Conservation (phyloP, 1,284 basidiomycete genomes). For the Athelia sp. region DNA sequence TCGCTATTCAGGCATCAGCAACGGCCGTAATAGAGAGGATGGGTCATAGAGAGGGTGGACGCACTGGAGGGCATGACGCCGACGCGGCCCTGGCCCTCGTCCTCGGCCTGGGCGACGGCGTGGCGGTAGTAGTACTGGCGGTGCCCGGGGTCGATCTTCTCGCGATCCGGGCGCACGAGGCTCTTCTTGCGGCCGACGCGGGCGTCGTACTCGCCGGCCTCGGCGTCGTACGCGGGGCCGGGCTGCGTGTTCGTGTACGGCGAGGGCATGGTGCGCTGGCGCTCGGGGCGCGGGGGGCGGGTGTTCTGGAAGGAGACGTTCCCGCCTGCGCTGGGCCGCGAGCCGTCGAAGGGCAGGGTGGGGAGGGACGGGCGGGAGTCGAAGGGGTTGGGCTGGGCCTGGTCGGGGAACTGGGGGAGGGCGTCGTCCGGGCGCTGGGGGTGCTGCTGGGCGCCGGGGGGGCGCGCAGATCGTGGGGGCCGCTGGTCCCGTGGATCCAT, state of each 20-base stretch:
- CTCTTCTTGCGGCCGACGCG: constrained; percentile 82
- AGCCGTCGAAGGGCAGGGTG: constrained; percentile 20
- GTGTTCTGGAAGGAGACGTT: constrained; percentile 64
- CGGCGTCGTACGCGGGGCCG: constrained; percentile 40
- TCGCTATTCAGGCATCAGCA: constrained; percentile 62
- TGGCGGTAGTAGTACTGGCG: constrained; percentile 94
- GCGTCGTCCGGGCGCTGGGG: constrained; percentile 10
- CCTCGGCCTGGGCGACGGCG: constrained; percentile 80
- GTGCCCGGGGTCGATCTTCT: constrained; percentile 95
- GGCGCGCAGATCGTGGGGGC: constrained; percentile 33
- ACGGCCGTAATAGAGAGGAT: constrained; percentile 7
- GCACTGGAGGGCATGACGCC: constrained; percentile 77
- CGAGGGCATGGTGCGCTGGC: constrained; percentile 42
- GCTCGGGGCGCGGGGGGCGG: constrained; percentile 45
- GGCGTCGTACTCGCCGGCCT: constrained; percentile 35
- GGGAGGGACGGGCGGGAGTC: constrained; percentile 22
- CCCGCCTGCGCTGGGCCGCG: constrained; percentile 9
- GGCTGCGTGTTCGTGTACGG: constrained; percentile 47
- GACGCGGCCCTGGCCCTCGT: constrained; percentile 52
- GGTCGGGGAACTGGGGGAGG: neutral
- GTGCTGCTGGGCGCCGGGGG: constrained; percentile 21
- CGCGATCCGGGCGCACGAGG: constrained; percentile 89
- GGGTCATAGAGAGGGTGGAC: constrained; percentile 26
- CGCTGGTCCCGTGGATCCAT: constrained; percentile 34
- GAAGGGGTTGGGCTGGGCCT: constrained; percentile 7